phyloP scores from a whole-genome alignment of 106 monocot species.

The Dioscorea zingiberensis region DNA sequence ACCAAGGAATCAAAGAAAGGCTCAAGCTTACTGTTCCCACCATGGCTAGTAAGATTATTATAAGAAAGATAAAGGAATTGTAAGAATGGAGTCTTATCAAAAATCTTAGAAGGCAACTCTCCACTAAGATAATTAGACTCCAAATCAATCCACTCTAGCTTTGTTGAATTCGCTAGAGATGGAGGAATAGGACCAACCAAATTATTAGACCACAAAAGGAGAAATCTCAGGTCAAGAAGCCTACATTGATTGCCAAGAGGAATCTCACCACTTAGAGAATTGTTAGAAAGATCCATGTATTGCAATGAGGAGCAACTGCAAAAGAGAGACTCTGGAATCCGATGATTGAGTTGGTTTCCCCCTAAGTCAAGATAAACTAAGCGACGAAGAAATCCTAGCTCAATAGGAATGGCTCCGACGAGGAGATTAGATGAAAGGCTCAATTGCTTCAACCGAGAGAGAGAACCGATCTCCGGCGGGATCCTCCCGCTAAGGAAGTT shows the following conservation, averaged over 20 bases:
- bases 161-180: conserved; percentile 43
- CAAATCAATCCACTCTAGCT: conserved; percentile 60
- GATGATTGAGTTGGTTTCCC: conserved; percentile 39
- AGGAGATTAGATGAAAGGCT: conserved; percentile 53
- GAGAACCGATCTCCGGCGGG: conserved; percentile 42
- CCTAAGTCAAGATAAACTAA: conserved; percentile 58
- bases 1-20: conserved; percentile 55
- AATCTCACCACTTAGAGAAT: conserved; percentile 62
- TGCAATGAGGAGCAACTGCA: conserved; percentile 56
- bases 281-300: conserved; percentile 71
- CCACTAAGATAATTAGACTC: conserved; percentile 49
- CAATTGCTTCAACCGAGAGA: conserved; percentile 33
- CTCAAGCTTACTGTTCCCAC: conserved; percentile 23
- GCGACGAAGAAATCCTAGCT: conserved; percentile 33
- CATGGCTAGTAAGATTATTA: conserved; percentile 38
- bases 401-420: conserved; percentile 39
- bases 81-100: conserved; percentile 38
- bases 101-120: conserved; percentile 41
- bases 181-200: conserved; percentile 47
- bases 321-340: conserved; percentile 52
- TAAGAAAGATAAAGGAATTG: conserved; percentile 56
- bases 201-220: conserved; percentile 60
- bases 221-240: conserved; percentile 35
- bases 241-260: conserved; percentile 16
- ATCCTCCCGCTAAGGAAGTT: conserved; percentile 49